phyloP scores from a whole-genome alignment of 305 asterid species.

The Fraxinus latifolia region DNA sequence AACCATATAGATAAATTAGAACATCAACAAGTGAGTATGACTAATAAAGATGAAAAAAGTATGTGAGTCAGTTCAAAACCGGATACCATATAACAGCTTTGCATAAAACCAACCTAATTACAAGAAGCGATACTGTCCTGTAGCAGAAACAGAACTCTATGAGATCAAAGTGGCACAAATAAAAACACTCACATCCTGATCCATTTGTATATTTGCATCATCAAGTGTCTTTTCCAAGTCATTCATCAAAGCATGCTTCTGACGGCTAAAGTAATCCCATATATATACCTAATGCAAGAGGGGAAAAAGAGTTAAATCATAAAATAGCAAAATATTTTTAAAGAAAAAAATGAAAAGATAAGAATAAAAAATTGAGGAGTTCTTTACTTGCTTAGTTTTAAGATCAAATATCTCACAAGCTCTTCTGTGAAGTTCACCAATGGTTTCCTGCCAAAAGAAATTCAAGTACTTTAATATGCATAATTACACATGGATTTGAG shows the following conservation, averaged over 20 bases:
- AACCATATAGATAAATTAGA: not conserved
- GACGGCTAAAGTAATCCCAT: slow-evolving; percentile 88
- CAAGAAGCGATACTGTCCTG: not conserved
- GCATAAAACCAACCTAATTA: slow-evolving; percentile 26
- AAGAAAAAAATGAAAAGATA: slow-evolving; percentile 15
- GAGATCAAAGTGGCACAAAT: slow-evolving; percentile 19
- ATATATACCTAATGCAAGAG: slow-evolving; percentile 56
- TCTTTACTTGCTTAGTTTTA: slow-evolving; percentile 68
- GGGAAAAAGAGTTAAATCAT: slow-evolving; percentile 9
- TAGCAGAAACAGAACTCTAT: slow-evolving; percentile 17
- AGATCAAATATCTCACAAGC: slow-evolving; percentile 85
- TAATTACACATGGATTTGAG: not conserved
- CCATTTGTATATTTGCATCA: slow-evolving; percentile 98
- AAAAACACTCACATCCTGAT: slow-evolving; percentile 86
- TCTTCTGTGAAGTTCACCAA: slow-evolving; percentile 81
- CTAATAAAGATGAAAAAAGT: not conserved
- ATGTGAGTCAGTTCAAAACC: not conserved
- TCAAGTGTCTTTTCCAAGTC: slow-evolving; percentile 91
- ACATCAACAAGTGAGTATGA: not conserved
- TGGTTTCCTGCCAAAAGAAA: slow-evolving; percentile 63
- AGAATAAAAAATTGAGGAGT: slow-evolving; percentile 20
- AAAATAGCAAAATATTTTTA: slow-evolving; percentile 12
- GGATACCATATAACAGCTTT: slow-evolving; percentile 9
- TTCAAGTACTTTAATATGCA: slow-evolving; percentile 13
- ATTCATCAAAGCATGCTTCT: slow-evolving; percentile 82